Evolutionary conservation across 176 grass and related monocot species (phyloP), one percentile per base, ranked within the genome.

Genomic region (Tuctoria greenei): DNA sequence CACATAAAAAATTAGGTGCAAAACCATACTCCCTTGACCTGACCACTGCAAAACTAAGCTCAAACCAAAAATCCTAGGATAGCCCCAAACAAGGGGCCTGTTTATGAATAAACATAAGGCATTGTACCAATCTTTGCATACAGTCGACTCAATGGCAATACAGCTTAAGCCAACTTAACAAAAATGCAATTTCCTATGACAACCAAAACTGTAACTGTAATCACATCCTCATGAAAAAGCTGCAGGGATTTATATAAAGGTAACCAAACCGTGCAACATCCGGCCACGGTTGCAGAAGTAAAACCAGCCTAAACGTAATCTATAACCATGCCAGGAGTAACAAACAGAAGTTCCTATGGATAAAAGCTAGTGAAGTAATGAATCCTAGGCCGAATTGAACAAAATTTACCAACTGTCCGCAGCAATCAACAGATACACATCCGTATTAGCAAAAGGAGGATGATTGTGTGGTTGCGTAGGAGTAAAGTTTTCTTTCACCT

Each of bases 401-500:
- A n/a, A 72, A 20, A 42, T 9, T 6, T 10, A 18, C 18, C 9
- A 0, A 16, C 8, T 67, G 43, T 25, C 3, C 14, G 38, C 35
- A 66, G 21, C 10, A 78, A 37, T 67, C 59, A 51, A 3, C 31
- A 24, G 4, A 16, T 66, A 40, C 61, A 69, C 43, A 63, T 54
- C 12, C 37, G 20, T 7, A 40, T 46, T 12, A 40, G 9, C 5
- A 44, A 73, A 36, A 72, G 44, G 26, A 65, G 24, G 21, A 23
- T 17, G 49, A 9, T 82, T 41, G 49, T 5, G 45, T 26, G 31
- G 8, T 26, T 10, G 28, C 24, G 44, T 7, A 16, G 61, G 18
- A 45, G 17, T 16, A 51, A 70, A 74, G 55, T 55, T 54, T 8
- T 47, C 3, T 21, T 54, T 83, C 21, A 84, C 81, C 81, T 84